phyloP scores from a whole-genome alignment of 495 filamentous ascomycete genomes.

The Glutinoglossum americanum region DNA sequence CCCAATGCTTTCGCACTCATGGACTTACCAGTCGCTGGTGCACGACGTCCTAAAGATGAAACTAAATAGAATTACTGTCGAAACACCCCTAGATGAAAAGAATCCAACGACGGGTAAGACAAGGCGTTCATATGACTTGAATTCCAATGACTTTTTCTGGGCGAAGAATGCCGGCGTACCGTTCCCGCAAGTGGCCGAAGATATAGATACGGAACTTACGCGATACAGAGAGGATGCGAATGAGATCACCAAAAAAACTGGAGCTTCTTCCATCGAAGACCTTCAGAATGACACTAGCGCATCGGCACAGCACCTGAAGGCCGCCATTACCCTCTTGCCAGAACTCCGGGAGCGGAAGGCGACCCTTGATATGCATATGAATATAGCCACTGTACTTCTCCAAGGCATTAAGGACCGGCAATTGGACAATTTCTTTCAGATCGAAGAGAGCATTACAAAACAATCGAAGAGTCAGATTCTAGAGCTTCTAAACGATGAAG shows the following conservation, averaged over 20 bases:
- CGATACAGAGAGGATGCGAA: conserved; percentile 90
- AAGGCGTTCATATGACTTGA: conserved; percentile 79
- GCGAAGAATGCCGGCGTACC: conserved; percentile 76
- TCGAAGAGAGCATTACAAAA: conserved; percentile 85
- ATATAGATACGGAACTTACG: conserved; percentile 79
- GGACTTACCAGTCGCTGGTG: conserved; percentile 94
- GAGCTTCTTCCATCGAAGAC: conserved; percentile 81
- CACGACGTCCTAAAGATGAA: conserved; percentile 88
- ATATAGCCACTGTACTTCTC: conserved; percentile 69
- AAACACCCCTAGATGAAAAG: conserved; percentile 52
- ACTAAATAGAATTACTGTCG: conserved; percentile 89
- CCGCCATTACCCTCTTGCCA: conserved; percentile 78
- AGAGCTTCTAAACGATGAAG: conserved; percentile 59
- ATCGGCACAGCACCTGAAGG: conserved; percentile 85
- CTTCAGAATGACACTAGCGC: conserved; percentile 73
- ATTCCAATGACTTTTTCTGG: conserved; percentile 92
- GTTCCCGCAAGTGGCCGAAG: conserved; percentile 91
- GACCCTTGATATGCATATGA: conserved; percentile 96
- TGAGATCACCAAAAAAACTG: conserved; percentile 87
- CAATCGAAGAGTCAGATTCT: conserved; percentile 78
- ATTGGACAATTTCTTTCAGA: conserved; percentile 86
- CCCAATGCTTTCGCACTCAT: conserved; percentile 97
- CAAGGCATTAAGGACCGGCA: conserved; percentile 87
- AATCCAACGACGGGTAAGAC: conserved; percentile 46
- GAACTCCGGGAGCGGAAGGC: conserved; percentile 84